A percentile compares a stretch with the other conserved stretches of the same genome.
These are phyloP conservation scores for Hordeum marinum DNA, from an alignment of 176 grass and related monocot species.

Conservation along the genomic window DNA sequence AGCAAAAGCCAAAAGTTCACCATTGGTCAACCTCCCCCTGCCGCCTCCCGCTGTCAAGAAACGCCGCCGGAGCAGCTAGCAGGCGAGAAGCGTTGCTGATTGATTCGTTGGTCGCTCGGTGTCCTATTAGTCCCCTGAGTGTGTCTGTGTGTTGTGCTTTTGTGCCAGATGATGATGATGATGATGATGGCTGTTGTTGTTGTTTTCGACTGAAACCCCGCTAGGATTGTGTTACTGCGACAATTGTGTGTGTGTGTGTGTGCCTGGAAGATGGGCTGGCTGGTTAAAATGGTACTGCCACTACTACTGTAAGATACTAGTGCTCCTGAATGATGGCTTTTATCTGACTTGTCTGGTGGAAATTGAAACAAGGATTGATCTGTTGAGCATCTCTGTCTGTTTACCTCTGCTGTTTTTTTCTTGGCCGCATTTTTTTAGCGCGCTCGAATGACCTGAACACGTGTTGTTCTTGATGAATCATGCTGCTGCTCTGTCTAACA, in stretches of 20 bases:
- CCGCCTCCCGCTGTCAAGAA: conserved; percentile 26
- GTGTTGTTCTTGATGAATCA: too few relatives aligned
- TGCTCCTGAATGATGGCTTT: background rate
- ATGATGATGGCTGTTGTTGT: background rate
- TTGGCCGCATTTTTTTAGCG: background rate
- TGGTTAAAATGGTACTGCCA: background rate
- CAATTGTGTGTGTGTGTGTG: background rate
- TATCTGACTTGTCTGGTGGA: background rate
- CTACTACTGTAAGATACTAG: conserved; percentile 16
- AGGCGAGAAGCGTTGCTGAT: conserved; percentile 98
- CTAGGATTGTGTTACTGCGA: background rate
- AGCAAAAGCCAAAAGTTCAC: conserved; percentile 16
- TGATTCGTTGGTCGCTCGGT: conserved; percentile 43
- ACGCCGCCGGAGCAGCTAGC: conserved; percentile 43
- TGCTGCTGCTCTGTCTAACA: background rate
- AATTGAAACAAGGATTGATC: background rate
- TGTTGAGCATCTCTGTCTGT: background rate
- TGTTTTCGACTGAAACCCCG: background rate
- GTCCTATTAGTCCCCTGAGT: conserved; percentile 46
- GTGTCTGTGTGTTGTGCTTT: background rate
- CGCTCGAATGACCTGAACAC: too few relatives aligned
- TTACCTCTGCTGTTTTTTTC: background rate
- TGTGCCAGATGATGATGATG: background rate
- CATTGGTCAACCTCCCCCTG: conserved; percentile 81
- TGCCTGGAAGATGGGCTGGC: background rate